Evolutionary conservation across 2,329 filamentous ascomycete species (phyloP).

Genomic region (Nemania bipapillata): DNA sequence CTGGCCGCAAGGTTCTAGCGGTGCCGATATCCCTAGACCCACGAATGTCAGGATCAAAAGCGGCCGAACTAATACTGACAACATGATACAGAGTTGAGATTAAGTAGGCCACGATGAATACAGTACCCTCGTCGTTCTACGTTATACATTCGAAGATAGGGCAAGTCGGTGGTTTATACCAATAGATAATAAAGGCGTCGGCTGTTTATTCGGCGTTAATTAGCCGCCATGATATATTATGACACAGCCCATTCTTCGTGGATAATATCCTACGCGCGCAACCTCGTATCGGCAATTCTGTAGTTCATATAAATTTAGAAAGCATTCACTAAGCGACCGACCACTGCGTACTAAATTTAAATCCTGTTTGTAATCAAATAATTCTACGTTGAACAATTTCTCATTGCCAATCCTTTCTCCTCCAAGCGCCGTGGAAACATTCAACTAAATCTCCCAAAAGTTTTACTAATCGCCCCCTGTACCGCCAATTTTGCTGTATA

Average conservation of each 20-base stretch:
- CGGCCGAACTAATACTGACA: constrained; percentile 12
- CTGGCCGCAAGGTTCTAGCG: constrained; percentile 25
- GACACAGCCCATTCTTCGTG: not conserved
- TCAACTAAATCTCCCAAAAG: too few species aligned
- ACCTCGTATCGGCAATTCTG: constrained; percentile 21
- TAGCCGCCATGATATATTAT: constrained; percentile 27
- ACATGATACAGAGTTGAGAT: constrained; percentile 17
- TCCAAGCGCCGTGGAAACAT: too few species aligned
- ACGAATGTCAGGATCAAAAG: constrained; percentile 13
- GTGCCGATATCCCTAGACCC: constrained; percentile 12
- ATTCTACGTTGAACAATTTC: too few species aligned
- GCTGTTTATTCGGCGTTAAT: constrained; percentile 5
- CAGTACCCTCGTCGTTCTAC: not conserved
- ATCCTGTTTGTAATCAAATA: too few species aligned
- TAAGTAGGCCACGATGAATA: not conserved
- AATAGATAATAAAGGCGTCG: constrained; percentile 8
- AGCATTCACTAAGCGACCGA: too few species aligned
- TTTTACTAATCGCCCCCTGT: too few species aligned
- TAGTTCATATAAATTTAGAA: too few species aligned
- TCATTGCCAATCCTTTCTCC: too few species aligned
- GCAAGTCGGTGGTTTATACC: not conserved
- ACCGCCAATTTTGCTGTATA: too few species aligned
- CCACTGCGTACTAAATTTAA: too few species aligned
- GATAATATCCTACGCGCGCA: constrained; percentile 12
- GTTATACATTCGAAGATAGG: not conserved